Percentiles rank a stretch among this genome's conserved stretches.
These are phyloP conservation scores for Anacardium occidentale DNA, from an alignment of 345 rosid species.

Conservation along the genomic window DNA sequence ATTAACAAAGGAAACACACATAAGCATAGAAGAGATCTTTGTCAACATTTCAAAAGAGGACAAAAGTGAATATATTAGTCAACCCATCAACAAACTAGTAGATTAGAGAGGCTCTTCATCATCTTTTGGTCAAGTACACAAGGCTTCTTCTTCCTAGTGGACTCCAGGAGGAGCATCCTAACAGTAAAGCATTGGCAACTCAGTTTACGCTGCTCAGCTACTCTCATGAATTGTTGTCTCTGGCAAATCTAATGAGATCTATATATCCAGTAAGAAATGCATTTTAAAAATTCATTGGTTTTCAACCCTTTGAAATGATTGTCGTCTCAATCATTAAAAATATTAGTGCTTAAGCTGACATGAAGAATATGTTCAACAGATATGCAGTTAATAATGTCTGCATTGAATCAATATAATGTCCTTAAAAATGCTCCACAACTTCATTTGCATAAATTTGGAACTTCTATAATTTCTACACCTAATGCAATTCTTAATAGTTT, in stretches of 20 bases:
- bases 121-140: not conserved
- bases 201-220: not conserved
- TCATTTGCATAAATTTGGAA: constrained; percentile 1
- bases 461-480: not conserved
- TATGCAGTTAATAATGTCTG: not conserved
- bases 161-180: not conserved
- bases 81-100: too few species aligned
- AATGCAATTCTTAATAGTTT: not conserved
- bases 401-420: not conserved
- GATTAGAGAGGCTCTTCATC: too few species aligned
- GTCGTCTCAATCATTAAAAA: not conserved
- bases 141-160: not conserved
- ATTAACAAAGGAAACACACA: too few species aligned
- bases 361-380: not conserved
- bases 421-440: not conserved
- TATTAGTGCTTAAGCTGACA: not conserved
- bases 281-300: not conserved
- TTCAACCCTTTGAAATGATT: not conserved
- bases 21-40: not conserved
- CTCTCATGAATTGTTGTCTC: not conserved
- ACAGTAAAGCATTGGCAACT: not conserved
- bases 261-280: not conserved
- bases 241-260: not conserved
- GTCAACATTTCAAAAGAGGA: not conserved
- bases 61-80: too few species aligned